Conservation (phyloP, 2,329 filamentous ascomycete species). For the Dactylellina sp. region DNA sequence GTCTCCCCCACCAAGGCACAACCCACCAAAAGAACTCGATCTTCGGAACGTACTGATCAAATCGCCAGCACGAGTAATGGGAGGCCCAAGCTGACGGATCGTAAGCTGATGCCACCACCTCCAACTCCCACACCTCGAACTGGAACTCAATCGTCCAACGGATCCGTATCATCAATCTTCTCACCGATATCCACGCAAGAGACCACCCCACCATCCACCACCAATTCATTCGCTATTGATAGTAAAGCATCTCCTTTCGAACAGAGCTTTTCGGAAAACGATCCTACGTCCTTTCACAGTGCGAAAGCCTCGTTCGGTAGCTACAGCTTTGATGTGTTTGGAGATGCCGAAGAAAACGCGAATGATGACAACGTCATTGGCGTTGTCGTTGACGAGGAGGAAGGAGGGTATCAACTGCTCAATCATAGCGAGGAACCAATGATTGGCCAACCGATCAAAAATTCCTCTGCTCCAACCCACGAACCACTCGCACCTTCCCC, state of each 20-base stretch:
- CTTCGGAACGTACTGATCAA: conserved; percentile 37
- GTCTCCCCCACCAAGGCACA: conserved; percentile 22
- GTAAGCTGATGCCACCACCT: conserved; percentile 50
- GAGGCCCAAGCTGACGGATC: conserved; percentile 37
- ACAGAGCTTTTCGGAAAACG: conserved; percentile 21
- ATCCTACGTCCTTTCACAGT: conserved; percentile 16
- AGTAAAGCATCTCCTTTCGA: neutral
- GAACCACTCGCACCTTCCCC: conserved; percentile 10
- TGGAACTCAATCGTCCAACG: conserved; percentile 19
- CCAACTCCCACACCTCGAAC: conserved; percentile 27
- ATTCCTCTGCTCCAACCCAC: neutral
- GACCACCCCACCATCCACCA: conserved; percentile 11
- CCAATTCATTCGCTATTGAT: neutral
- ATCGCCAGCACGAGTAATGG: neutral
- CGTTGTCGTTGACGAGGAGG: neutral
- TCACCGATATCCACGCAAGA: conserved; percentile 10
- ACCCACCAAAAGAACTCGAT: conserved; percentile 37
- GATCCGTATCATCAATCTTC: neutral
- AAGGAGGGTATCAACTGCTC: neutral
- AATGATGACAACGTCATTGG: conserved; percentile 5
- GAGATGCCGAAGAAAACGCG: neutral
- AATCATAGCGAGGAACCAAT: conserved; percentile 32
- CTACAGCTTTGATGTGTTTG: neutral
- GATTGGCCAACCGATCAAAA: conserved; percentile 31
- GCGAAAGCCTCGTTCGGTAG: conserved; percentile 16